These are phyloP conservation scores for Pseudocercospora musae DNA, from an alignment of 2,329 filamentous ascomycete genomes.

Conservation along the genomic window DNA sequence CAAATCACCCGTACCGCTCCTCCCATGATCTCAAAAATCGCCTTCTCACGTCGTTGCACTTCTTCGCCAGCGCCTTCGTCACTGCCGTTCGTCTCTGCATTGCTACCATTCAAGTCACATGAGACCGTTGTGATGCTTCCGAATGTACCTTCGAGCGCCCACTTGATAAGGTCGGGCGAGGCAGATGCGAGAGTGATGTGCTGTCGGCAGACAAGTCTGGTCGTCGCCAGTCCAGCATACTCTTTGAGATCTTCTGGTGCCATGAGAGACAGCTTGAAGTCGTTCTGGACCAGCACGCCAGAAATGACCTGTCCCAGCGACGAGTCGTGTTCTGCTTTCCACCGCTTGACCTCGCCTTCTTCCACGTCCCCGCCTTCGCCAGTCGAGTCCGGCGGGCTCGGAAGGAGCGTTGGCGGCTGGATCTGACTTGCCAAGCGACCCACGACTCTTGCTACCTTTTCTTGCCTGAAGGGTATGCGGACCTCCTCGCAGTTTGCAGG, in stretches of 20 bases:
- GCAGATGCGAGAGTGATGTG: slow-evolving; percentile 83
- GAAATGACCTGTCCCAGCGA: slow-evolving; percentile 63
- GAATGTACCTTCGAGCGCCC: slow-evolving; percentile 93
- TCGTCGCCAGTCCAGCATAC: slow-evolving; percentile 95
- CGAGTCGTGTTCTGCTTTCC: slow-evolving; percentile 37
- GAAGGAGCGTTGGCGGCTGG: slow-evolving; percentile 56
- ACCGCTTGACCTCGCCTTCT: slow-evolving; percentile 26
- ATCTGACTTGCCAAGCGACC: slow-evolving; percentile 79
- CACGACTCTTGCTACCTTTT: slow-evolving; percentile 94
- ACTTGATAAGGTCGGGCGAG: slow-evolving; percentile 84
- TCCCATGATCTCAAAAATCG: slow-evolving; percentile 73
- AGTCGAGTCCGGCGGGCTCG: slow-evolving; percentile 35
- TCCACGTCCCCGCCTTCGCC: slow-evolving; percentile 44
- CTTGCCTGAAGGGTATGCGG: slow-evolving; percentile 88
- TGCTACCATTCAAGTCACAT: slow-evolving; percentile 25
- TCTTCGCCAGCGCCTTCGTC: slow-evolving; percentile 64
- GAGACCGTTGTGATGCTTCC: slow-evolving; percentile 61
- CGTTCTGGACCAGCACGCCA: slow-evolving; percentile 92
- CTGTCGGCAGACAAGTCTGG: slow-evolving; percentile 89
- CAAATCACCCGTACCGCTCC: slow-evolving; percentile 72
- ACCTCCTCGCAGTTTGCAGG: slow-evolving; percentile 94
- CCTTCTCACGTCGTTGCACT: slow-evolving; percentile 50
- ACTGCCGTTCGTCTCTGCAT: slow-evolving; percentile 24
- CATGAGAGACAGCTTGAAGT: slow-evolving; percentile 97
- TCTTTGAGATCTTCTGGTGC: slow-evolving; percentile 92